A percentile compares a stretch with the other conserved stretches of the same genome.
These are phyloP conservation scores for Trichomonascaceae sp. DNA, from an alignment of 1,139 yeast species.

Conservation along the genomic window DNA sequence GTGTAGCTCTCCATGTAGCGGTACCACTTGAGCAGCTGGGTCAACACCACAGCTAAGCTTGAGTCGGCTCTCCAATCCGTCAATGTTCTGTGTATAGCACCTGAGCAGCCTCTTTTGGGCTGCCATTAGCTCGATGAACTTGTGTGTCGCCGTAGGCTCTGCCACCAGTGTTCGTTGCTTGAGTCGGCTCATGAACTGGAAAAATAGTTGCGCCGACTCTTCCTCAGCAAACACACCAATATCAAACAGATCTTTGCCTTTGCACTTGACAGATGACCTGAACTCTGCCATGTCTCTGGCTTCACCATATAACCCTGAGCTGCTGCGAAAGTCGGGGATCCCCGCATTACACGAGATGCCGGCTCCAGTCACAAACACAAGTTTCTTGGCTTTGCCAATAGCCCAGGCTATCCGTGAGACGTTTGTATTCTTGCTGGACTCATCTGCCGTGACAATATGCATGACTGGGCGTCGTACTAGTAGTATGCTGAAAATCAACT, in stretches of 20 bases:
- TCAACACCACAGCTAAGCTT: slow-evolving; percentile 34
- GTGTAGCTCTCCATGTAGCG: slow-evolving; percentile 81
- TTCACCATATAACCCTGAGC: slow-evolving; percentile 68
- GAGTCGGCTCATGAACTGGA: slow-evolving; percentile 67
- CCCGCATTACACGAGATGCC: slow-evolving; percentile 96
- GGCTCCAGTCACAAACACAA: slow-evolving; percentile 60
- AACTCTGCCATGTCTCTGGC: slow-evolving; percentile 37
- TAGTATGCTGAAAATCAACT: too few relatives aligned
- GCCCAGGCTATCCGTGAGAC: too few relatives aligned
- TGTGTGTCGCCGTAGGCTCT: slow-evolving; percentile 72
- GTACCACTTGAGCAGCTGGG: slow-evolving; percentile 38
- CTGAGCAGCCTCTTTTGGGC: slow-evolving; percentile 57
- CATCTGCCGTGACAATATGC: too few relatives aligned
- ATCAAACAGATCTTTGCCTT: slow-evolving; percentile 87
- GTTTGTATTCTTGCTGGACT: too few relatives aligned
- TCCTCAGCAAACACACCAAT: slow-evolving; percentile 63
- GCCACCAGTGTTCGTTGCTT: slow-evolving; percentile 53
- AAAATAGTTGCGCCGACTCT: slow-evolving; percentile 51
- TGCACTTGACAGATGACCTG: slow-evolving; percentile 47
- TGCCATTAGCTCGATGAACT: slow-evolving; percentile 53
- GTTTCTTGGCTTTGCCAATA: slow-evolving; percentile 15
- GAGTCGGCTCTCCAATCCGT: slow-evolving; percentile 43
- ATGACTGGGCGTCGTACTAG: too few relatives aligned
- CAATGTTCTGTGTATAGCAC: slow-evolving; percentile 74
- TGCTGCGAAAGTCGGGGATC: slow-evolving; percentile 85